phyloP scores from a whole-genome alignment of 306 rosid genomes.

The Chamaecrista fasciculata region DNA sequence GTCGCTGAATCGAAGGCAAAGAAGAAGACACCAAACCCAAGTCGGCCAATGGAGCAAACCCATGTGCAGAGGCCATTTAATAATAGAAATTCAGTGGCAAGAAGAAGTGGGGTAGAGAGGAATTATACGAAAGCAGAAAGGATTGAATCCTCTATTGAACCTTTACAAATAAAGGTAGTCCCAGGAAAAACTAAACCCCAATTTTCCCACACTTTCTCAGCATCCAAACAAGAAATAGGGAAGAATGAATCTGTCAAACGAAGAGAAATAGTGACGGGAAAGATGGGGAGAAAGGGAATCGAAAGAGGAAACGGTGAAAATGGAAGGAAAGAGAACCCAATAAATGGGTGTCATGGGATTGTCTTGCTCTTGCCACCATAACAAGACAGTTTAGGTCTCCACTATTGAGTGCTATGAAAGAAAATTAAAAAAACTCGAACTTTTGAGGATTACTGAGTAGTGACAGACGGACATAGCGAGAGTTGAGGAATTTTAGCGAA shows the following conservation, averaged over 20 bases:
- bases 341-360: neutral
- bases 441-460: neutral
- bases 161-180: conserved; percentile 23
- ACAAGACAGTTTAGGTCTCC: neutral
- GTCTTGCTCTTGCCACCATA: conserved; percentile 21
- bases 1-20: conserved; percentile 34
- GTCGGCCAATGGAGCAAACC: conserved; percentile 45
- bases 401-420: too few species aligned
- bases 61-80: conserved; percentile 64
- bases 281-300: neutral
- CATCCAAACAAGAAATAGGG: conserved; percentile 32
- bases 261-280: neutral
- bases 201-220: conserved; percentile 30
- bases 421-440: too few species aligned
- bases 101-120: conserved; percentile 9
- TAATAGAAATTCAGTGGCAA: conserved; percentile 19
- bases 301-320: neutral
- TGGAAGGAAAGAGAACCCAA: neutral
- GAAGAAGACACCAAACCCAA: conserved; percentile 43
- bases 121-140: conserved; percentile 9
- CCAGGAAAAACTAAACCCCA: neutral
- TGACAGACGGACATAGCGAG: too few species aligned
- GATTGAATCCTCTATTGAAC: conserved; percentile 31
- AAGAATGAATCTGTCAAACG: conserved; percentile 23
- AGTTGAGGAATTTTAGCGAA: neutral